These are phyloP conservation scores for Conringia planisiliqua DNA, from an alignment of 345 rosid genomes.

Conservation along the genomic window DNA sequence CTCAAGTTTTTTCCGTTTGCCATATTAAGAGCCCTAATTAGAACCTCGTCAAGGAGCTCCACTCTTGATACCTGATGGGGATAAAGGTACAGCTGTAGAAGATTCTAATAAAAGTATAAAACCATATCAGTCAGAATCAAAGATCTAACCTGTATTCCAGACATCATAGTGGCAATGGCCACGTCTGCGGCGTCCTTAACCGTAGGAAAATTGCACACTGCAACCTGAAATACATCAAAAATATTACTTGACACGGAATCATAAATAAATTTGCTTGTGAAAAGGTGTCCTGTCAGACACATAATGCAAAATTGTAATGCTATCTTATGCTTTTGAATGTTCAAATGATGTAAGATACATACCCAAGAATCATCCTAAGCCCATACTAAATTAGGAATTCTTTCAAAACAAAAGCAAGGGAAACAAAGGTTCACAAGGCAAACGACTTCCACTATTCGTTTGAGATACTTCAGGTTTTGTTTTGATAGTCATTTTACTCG, in stretches of 20 bases:
- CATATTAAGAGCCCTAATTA: conserved; percentile 72
- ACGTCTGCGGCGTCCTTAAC: conserved; percentile 97
- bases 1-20: conserved; percentile 80
- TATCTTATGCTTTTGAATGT: not conserved
- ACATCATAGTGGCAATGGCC: conserved; percentile 79
- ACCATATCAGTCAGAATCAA: not conserved
- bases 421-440: not conserved
- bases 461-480: not conserved
- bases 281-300: not conserved
- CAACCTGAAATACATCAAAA: conserved; percentile 55
- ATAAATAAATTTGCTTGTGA: not conserved
- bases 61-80: conserved; percentile 41
- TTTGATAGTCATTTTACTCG: not conserved
- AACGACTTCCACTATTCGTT: not conserved
- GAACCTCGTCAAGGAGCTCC: conserved; percentile 90
- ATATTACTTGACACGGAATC: not conserved
- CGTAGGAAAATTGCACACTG: conserved; percentile 89
- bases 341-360: not conserved
- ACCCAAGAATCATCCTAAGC: not conserved
- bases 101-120: not conserved
- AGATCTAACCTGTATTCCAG: conserved; percentile 77
- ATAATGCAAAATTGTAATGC: not conserved
- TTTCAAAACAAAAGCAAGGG: not conserved
- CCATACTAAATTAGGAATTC: not conserved
- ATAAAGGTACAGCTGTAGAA: conserved; percentile 19